A percentile compares a stretch with the other conserved stretches of the same genome.
phyloP scores from a whole-genome alignment of 352 stramenopile genomes.

The Blastocystis sp. region DNA sequence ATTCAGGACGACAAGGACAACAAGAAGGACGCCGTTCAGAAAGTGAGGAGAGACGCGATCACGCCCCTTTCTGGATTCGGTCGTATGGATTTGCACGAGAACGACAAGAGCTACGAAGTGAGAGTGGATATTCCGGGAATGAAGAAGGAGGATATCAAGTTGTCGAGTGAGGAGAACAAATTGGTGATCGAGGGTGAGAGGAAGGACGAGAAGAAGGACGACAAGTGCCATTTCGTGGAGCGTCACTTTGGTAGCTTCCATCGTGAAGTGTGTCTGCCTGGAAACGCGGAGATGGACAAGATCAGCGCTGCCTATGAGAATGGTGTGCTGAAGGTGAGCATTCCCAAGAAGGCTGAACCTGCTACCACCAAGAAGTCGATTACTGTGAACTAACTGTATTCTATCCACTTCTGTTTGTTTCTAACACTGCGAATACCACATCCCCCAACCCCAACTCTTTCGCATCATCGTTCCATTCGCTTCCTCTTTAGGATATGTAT shows the following conservation, averaged over 20 bases:
- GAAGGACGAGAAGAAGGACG: slow-evolving; percentile 26
- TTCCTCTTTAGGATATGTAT: slow-evolving; percentile 1
- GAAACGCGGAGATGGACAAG: slow-evolving; percentile 1
- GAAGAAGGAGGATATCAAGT: slow-evolving; percentile 15
- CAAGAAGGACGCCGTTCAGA: background rate
- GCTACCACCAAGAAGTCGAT: background rate
- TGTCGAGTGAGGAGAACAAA: slow-evolving; percentile 2
- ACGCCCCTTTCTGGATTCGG: slow-evolving; percentile 44
- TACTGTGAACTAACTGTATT: background rate
- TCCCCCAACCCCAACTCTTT: no score
- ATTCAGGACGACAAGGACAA: background rate
- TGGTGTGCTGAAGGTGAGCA: slow-evolving; percentile 32
- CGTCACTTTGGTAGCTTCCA: slow-evolving; percentile 41
- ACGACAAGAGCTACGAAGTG: background rate
- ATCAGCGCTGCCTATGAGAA: slow-evolving; percentile 39
- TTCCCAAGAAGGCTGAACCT: slow-evolving; percentile 32
- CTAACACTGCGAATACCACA: no score
- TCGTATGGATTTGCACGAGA: slow-evolving; percentile 30
- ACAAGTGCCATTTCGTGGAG: background rate
- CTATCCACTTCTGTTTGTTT: background rate
- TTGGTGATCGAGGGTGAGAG: slow-evolving; percentile 18
- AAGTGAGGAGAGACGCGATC: slow-evolving; percentile 26
- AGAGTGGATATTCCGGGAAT: slow-evolving; percentile 25
- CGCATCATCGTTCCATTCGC: no score
- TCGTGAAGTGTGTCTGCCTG: slow-evolving; percentile 25